Conservation (phyloP, 768 basidiomycete species). For the Mycena floridula region DNA sequence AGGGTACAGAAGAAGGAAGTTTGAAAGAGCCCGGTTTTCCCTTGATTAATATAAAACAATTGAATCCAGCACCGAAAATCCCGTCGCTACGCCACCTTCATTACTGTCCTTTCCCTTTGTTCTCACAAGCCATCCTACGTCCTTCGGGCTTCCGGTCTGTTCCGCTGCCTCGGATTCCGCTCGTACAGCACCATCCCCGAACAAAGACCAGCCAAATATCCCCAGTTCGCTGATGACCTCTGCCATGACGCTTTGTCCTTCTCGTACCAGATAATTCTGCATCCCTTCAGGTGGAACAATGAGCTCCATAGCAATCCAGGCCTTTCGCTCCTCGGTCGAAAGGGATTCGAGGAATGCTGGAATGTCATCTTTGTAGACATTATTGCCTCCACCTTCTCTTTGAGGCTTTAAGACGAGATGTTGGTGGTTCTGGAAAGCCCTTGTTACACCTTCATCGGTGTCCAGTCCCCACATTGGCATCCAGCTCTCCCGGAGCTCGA, state of each 20-base stretch:
- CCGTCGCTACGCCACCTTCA: slow-evolving; percentile 87
- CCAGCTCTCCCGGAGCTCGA: slow-evolving; percentile 66
- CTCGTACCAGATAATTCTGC: slow-evolving; percentile 72
- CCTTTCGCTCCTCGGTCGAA: slow-evolving; percentile 54
- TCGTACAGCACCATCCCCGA: slow-evolving; percentile 52
- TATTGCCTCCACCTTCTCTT: slow-evolving; percentile 97
- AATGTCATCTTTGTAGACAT: slow-evolving; percentile 83
- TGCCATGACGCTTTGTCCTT: slow-evolving; percentile 49
- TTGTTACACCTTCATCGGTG: slow-evolving; percentile 42
- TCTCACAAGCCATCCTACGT: slow-evolving; percentile 78
- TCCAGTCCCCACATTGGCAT: slow-evolving; percentile 86
- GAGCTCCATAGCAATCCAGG: slow-evolving; percentile 96
- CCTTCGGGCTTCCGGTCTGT: slow-evolving; percentile 25
- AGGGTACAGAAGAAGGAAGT: too few relatives aligned
- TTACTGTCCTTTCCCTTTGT: slow-evolving; percentile 90
- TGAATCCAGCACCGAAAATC: slow-evolving; percentile 73
- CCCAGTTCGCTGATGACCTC: slow-evolving; percentile 89
- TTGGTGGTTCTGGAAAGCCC: slow-evolving; percentile 43
- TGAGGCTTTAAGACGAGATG: slow-evolving; percentile 91
- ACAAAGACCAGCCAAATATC: slow-evolving; percentile 85
- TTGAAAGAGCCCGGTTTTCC: too few relatives aligned
- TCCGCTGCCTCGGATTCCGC: too few relatives aligned
- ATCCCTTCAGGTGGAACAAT: slow-evolving; percentile 70
- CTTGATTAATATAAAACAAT: slow-evolving; percentile 52
- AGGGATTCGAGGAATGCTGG: slow-evolving; percentile 68